These are phyloP conservation scores for Aureobasidium sp. DNA, from an alignment of 2,329 filamentous ascomycete species.

Conservation along the genomic window DNA sequence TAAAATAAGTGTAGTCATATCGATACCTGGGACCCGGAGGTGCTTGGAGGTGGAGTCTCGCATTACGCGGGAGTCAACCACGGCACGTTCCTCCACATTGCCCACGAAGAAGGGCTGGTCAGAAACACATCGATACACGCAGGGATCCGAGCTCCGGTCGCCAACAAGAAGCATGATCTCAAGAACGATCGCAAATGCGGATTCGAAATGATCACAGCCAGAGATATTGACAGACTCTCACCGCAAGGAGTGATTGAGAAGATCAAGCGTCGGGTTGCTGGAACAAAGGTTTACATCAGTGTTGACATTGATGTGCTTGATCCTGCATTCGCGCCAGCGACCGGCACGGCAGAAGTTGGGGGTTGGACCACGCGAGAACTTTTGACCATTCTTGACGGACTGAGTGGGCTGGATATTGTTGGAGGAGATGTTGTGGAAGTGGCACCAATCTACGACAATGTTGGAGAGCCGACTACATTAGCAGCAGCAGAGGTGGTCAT, in stretches of 20 bases:
- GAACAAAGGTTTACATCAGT: constrained; percentile 46
- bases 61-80: constrained; percentile 54
- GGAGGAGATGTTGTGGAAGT: constrained; percentile 55
- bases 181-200: constrained; percentile 51
- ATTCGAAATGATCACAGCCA: constrained; percentile 48
- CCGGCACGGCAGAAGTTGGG: constrained; percentile 52
- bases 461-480: constrained; percentile 48
- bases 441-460: constrained; percentile 52
- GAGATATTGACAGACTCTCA: constrained; percentile 44
- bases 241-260: constrained; percentile 38
- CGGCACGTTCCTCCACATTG: constrained; percentile 54
- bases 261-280: constrained; percentile 42
- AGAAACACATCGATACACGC: constrained; percentile 53
- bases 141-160: constrained; percentile 49
- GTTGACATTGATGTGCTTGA: constrained; percentile 51
- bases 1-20: constrained; percentile 31
- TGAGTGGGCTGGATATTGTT: constrained; percentile 49
- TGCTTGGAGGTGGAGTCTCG: constrained; percentile 49
- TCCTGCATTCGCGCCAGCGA: constrained; percentile 47
- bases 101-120: constrained; percentile 53
- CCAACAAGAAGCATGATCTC: constrained; percentile 42
- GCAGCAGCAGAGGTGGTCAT: constrained; percentile 47
- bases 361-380: constrained; percentile 54
- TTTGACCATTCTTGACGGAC: constrained; percentile 48
- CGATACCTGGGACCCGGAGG: constrained; percentile 48